Conservation (phyloP, 2,329 filamentous ascomycete species). For the Botrytis hyacinthi region DNA sequence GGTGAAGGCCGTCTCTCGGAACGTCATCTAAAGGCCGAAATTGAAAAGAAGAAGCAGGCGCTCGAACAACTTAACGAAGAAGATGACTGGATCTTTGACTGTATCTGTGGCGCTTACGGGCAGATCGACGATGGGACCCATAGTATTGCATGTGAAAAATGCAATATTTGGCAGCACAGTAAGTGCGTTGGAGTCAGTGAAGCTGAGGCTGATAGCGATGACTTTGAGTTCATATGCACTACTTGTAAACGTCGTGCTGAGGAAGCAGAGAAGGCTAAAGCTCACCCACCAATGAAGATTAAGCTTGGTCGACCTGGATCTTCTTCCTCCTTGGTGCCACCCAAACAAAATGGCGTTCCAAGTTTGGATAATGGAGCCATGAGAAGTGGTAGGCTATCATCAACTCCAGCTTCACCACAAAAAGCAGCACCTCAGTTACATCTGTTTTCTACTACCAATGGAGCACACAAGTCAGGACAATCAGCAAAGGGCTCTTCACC, state of each 20-base stretch:
- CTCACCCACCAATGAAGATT: constrained; percentile 56
- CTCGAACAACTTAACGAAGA: constrained; percentile 65
- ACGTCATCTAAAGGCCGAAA: constrained; percentile 75
- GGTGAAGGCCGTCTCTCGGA: constrained; percentile 67
- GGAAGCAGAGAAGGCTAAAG: constrained; percentile 58
- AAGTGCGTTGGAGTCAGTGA: constrained; percentile 81
- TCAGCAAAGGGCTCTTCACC: constrained; percentile 10
- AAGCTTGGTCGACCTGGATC: constrained; percentile 52
- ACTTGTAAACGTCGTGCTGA: constrained; percentile 71
- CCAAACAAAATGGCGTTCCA: constrained; percentile 29
- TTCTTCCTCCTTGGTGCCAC: constrained; percentile 43
- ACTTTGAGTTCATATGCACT: constrained; percentile 83
- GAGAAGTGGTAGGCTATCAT: constrained; percentile 24
- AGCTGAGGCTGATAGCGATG: constrained; percentile 74
- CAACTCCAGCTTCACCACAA: constrained; percentile 25
- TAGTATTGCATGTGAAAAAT: constrained; percentile 89
- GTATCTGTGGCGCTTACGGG: constrained; percentile 84
- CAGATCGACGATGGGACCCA: constrained; percentile 93
- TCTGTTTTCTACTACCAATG: constrained; percentile 23
- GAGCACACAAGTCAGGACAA: constrained; percentile 18
- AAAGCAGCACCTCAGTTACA: constrained; percentile 23
- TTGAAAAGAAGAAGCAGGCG: constrained; percentile 75
- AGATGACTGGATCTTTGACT: constrained; percentile 93
- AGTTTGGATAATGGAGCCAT: constrained; percentile 10
- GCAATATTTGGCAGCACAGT: constrained; percentile 96